These are phyloP conservation scores for Hypoxylon sp. DNA, from an alignment of 2,329 filamentous ascomycete genomes.

Conservation along the genomic window DNA sequence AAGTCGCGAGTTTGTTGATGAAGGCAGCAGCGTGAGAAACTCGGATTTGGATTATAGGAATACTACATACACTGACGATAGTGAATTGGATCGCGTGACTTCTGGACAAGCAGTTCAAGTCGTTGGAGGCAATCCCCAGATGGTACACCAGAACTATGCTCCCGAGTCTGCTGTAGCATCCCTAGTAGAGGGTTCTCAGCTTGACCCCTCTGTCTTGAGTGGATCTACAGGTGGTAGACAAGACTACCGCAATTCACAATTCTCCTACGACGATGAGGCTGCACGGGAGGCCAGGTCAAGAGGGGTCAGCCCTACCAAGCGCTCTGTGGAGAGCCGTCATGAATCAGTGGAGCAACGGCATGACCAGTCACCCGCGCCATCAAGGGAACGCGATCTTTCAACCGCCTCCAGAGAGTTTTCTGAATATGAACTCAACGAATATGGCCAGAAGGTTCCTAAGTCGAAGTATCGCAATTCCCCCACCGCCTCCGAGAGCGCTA, in stretches of 20 bases:
- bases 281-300: constrained; percentile 45
- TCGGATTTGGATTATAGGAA: constrained; percentile 69
- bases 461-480: constrained; percentile 64
- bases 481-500: constrained; percentile 69
- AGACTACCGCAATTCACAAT: constrained; percentile 58
- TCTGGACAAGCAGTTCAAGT: constrained; percentile 78
- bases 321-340: constrained; percentile 55
- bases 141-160: constrained; percentile 77
- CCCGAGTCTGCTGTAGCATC: constrained; percentile 94
- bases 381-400: constrained; percentile 46
- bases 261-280: constrained; percentile 50
- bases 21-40: constrained; percentile 68
- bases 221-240: constrained; percentile 66
- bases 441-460: constrained; percentile 67
- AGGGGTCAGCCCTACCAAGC: constrained; percentile 59
- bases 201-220: constrained; percentile 77
- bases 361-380: constrained; percentile 56
- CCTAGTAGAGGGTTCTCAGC: constrained; percentile 79
- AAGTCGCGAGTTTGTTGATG: constrained; percentile 68
- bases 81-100: constrained; percentile 70
- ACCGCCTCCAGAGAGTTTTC: constrained; percentile 61
- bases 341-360: constrained; percentile 58
- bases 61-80: constrained; percentile 65
- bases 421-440: constrained; percentile 70
- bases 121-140: constrained; percentile 79